phyloP scores from a whole-genome alignment of 768 basidiomycete genomes.

The Melanogaster broomeanus region DNA sequence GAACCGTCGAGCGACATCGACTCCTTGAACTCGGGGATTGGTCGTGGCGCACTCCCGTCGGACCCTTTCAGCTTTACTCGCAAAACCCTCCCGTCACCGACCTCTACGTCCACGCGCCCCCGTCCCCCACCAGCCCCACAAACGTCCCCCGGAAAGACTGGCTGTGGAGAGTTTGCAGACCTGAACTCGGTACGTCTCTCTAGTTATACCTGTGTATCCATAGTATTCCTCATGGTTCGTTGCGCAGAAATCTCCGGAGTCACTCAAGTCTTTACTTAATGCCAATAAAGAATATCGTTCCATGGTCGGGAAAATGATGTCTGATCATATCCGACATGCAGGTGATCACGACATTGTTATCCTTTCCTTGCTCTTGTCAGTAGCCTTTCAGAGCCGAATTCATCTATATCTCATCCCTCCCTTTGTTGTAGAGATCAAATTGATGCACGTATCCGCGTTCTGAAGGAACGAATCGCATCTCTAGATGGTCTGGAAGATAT shows the following conservation, averaged over 20 bases:
- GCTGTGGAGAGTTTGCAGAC: slow-evolving; percentile 12
- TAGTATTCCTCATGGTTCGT: background rate
- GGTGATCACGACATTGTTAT: slow-evolving; percentile 37
- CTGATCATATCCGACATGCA: slow-evolving; percentile 22
- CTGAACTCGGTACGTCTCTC: slow-evolving; percentile 12
- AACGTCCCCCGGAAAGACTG: slow-evolving; percentile 8
- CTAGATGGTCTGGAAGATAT: slow-evolving; percentile 2
- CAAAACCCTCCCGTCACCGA: background rate
- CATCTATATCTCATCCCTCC: background rate
- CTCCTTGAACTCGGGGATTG: slow-evolving; percentile 18
- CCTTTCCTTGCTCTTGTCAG: slow-evolving; percentile 45
- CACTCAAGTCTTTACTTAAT: slow-evolving; percentile 27
- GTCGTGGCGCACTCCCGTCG: background rate
- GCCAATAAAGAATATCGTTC: slow-evolving; percentile 16
- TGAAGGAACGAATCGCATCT: slow-evolving; percentile 36
- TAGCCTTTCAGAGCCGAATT: background rate
- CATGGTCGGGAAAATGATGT: slow-evolving; percentile 24
- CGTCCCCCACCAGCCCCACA: background rate
- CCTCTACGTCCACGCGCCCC: slow-evolving; percentile 1
- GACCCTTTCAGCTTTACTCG: slow-evolving; percentile 24
- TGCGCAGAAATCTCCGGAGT: slow-evolving; percentile 27
- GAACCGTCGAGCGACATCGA: slow-evolving; percentile 24
- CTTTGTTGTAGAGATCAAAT: slow-evolving; percentile 33
- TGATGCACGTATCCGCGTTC: slow-evolving; percentile 39
- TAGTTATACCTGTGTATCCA: background rate